Evolutionary conservation across 2,329 filamentous ascomycete genomes (phyloP).

Genomic region (Aspergillus novoparasiticus): DNA sequence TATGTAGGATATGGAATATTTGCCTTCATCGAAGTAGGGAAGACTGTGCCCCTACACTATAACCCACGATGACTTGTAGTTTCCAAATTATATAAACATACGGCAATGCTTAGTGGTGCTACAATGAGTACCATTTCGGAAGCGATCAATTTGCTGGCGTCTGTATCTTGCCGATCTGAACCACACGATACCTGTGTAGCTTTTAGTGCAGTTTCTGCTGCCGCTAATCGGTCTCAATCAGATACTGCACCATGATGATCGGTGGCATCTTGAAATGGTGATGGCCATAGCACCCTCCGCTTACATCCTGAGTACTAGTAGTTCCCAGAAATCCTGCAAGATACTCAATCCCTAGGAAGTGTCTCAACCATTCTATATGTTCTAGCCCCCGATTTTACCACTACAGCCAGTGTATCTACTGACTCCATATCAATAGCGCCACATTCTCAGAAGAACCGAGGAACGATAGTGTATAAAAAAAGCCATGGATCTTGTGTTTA

Average conservation of each 20-base stretch:
- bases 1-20: too few relatives aligned
- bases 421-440: neutral
- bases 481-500: neutral
- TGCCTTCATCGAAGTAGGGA: neutral
- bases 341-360: neutral
- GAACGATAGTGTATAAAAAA: neutral
- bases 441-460: rapidly evolving
- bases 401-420: neutral
- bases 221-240: neutral
- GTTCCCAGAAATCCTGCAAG: neutral
- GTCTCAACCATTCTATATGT: neutral
- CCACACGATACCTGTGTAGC: neutral
- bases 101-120: neutral
- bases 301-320: neutral
- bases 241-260: neutral
- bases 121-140: rapidly evolving
- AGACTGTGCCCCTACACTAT: neutral
- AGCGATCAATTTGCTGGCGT: neutral
- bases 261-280: neutral
- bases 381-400: neutral
- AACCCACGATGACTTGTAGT: neutral
- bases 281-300: neutral
- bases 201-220: neutral
- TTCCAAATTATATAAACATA: neutral
- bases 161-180: neutral